These are phyloP conservation scores for Cladorrhinum samala DNA, from an alignment of 495 filamentous ascomycete genomes.

Conservation along the genomic window DNA sequence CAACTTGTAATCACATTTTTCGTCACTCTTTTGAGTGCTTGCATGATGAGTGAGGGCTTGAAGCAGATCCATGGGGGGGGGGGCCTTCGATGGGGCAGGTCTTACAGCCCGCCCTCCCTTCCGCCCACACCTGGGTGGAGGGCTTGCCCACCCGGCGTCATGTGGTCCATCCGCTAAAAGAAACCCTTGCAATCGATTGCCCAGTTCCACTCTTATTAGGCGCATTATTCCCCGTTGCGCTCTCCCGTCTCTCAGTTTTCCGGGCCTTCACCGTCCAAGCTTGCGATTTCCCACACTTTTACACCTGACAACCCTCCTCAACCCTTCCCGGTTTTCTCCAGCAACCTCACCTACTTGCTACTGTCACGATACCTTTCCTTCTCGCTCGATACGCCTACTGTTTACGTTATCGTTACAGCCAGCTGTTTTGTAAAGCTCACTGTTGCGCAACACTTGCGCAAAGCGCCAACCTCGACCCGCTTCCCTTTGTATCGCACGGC, in stretches of 20 bases:
- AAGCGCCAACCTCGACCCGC: not conserved
- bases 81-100: constrained; percentile 12
- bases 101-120: constrained; percentile 12
- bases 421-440: not conserved
- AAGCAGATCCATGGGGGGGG: constrained; percentile 3
- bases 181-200: constrained; percentile 18
- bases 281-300: constrained; percentile 13
- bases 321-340: not conserved
- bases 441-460: not conserved
- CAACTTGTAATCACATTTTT: no score
- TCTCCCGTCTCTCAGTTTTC: no score
- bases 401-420: not conserved
- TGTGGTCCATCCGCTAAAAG: constrained; percentile 25
- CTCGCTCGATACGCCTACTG: no score
- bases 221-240: constrained; percentile 26
- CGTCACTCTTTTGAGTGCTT: constrained; percentile 20
- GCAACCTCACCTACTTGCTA: not conserved
- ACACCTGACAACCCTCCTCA: constrained; percentile 1
- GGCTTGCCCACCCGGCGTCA: constrained; percentile 20
- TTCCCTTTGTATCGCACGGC: constrained; percentile 5
- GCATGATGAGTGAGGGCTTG: constrained; percentile 18
- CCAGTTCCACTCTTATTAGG: constrained; percentile 27
- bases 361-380: no score
- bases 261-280: constrained; percentile 7
- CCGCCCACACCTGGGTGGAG: constrained; percentile 1